Evolutionary conservation across 352 stramenopile genomes (phyloP).

Genomic region (Globisporangium abappressorium): DNA sequence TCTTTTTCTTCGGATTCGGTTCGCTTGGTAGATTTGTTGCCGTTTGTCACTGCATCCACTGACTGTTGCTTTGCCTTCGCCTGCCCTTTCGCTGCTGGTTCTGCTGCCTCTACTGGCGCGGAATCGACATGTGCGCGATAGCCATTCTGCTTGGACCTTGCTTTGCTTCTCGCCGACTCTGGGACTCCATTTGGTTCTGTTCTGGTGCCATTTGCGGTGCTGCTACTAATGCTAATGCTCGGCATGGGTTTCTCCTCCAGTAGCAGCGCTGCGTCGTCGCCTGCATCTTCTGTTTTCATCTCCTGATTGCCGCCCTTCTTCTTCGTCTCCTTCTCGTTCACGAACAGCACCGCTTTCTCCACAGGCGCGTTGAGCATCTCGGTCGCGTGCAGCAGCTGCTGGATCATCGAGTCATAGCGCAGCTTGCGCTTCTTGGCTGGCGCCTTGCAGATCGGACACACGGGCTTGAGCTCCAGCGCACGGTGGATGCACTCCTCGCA

Average conservation of each 20-base stretch:
- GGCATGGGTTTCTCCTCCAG: constrained; percentile 11
- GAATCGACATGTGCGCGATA: neutral
- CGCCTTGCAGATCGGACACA: constrained; percentile 84
- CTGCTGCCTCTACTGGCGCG: neutral
- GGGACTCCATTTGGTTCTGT: neutral
- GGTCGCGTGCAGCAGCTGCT: constrained; percentile 59
- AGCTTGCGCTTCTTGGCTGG: constrained; percentile 75
- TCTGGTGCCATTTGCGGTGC: neutral
- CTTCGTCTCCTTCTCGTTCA: neutral
- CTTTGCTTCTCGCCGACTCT: neutral
- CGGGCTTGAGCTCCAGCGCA: constrained; percentile 69
- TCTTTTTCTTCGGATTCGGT: neutral
- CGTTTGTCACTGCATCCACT: neutral
- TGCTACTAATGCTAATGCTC: neutral
- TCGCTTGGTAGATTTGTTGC: neutral
- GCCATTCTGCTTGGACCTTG: constrained; percentile 2
- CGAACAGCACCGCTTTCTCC: neutral
- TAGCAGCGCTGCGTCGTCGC: neutral
- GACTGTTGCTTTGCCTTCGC: neutral
- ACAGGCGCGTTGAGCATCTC: constrained; percentile 43
- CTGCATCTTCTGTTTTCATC: neutral
- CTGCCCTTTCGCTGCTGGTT: neutral
- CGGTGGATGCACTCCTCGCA: constrained; percentile 87
- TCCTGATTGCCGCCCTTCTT: neutral
- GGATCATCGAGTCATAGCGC: constrained; percentile 74